phyloP scores from a whole-genome alignment of 2,329 filamentous ascomycete genomes.

The Eutypa lata region DNA sequence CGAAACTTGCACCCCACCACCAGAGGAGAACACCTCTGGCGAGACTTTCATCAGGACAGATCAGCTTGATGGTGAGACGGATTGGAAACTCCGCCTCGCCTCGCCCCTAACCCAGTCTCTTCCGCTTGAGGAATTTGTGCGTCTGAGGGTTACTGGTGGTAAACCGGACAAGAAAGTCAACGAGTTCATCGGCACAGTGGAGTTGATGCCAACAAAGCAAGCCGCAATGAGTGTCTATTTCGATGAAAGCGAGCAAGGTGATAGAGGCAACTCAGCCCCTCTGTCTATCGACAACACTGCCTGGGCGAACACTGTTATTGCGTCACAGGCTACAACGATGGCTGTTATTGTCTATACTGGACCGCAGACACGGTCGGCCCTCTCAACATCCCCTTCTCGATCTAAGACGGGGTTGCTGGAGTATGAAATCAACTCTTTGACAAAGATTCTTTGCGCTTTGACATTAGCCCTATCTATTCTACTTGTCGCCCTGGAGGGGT shows the following conservation, averaged over 20 bases:
- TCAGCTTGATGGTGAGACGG: constrained; percentile 94
- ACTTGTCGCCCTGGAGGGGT: constrained; percentile 83
- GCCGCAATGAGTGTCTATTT: constrained; percentile 43
- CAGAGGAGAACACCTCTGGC: constrained; percentile 52
- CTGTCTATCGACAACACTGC: constrained; percentile 95
- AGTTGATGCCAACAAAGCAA: constrained; percentile 59
- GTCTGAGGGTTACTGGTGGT: constrained; percentile 72
- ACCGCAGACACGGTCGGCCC: constrained; percentile 85
- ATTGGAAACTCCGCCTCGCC: constrained; percentile 93
- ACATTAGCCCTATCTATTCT: constrained; percentile 84
- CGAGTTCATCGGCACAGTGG: constrained; percentile 87
- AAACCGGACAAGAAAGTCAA: constrained; percentile 94
- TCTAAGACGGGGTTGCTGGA: constrained; percentile 94
- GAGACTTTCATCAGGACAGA: constrained; percentile 98
- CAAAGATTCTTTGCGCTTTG: constrained; percentile 89
- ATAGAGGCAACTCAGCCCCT: constrained; percentile 58
- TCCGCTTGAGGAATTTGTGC: constrained; percentile 66
- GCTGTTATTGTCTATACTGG: constrained; percentile 94
- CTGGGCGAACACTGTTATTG: constrained; percentile 97
- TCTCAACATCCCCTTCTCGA: constrained; percentile 87
- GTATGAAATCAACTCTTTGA: constrained; percentile 94
- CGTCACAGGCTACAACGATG: constrained; percentile 83
- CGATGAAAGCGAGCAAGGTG: constrained; percentile 30
- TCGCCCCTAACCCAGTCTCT: constrained; percentile 83
- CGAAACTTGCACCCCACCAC: constrained; percentile 24